phyloP scores from a whole-genome alignment of 139 green algal species.

The Micromonas commoda region DNA sequence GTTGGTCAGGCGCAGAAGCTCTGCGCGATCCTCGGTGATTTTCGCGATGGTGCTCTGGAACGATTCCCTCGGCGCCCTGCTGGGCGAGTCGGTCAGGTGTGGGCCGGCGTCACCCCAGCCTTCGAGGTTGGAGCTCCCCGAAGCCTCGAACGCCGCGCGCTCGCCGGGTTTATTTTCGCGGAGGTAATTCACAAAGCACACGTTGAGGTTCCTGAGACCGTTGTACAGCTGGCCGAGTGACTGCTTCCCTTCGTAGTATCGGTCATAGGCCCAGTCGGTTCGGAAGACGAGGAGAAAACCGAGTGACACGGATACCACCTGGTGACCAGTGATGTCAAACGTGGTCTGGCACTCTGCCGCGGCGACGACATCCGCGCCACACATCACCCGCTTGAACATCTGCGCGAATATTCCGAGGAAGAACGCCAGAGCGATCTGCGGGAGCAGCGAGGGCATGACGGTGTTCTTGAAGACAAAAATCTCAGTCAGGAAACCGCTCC shows the following conservation, averaged over 20 bases:
- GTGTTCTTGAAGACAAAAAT: conserved; percentile 23
- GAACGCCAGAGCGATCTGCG: conserved; percentile 1
- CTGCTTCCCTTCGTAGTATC: conserved; percentile 25
- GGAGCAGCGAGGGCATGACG: not conserved
- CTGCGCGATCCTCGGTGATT: not conserved
- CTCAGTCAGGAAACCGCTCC: conserved; percentile 24
- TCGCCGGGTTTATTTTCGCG: not conserved
- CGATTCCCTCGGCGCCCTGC: not conserved
- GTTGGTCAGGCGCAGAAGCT: conserved; percentile 27
- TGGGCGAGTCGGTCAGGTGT: not conserved
- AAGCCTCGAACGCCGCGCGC: not conserved
- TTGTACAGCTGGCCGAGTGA: not conserved
- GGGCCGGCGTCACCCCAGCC: too few relatives aligned
- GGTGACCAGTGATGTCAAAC: conserved; percentile 24
- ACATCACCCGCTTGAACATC: not conserved
- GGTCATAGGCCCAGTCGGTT: conserved; percentile 24
- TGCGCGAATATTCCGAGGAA: conserved; percentile 5
- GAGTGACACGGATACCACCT: conserved; percentile 6
- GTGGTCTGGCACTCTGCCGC: conserved; percentile 20
- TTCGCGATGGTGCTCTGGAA: not conserved
- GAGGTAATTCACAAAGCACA: conserved; percentile 15
- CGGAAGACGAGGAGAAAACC: conserved; percentile 30
- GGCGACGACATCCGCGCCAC: not conserved
- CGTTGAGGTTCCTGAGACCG: conserved; percentile 17
- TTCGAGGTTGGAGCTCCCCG: not conserved